These are phyloP conservation scores for Didymella sp. DNA, from an alignment of 2,329 filamentous ascomycete genomes.

Conservation along the genomic window DNA sequence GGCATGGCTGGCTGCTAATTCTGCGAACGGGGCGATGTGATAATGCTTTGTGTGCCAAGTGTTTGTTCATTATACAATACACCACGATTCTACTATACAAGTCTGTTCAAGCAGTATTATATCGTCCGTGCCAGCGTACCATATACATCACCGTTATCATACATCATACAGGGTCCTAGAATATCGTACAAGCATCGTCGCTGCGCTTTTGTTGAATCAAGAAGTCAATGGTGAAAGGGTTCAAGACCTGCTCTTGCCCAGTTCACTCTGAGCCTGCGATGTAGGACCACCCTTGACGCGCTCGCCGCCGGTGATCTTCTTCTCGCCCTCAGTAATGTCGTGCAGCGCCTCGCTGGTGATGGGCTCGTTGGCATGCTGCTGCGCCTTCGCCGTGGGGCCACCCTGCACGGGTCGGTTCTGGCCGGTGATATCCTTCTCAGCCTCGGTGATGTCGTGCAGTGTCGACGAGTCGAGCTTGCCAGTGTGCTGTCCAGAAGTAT, in stretches of 20 bases:
- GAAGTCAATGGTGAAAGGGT: background rate
- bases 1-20: constrained; percentile 54
- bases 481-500: constrained; percentile 14
- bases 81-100: constrained; percentile 6
- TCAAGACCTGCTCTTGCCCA: constrained; percentile 36
- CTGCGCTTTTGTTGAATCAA: background rate
- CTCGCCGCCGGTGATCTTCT: constrained; percentile 44
- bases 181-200: background rate
- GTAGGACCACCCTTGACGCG: constrained; percentile 43
- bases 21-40: constrained; percentile 17
- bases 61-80: constrained; percentile 9
- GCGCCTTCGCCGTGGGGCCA: constrained; percentile 41
- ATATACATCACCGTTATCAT: background rate
- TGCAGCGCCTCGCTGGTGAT: constrained; percentile 42
- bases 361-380: constrained; percentile 38
- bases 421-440: constrained; percentile 40
- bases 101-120: background rate
- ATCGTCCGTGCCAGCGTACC: background rate
- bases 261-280: constrained; percentile 42
- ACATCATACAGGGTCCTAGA: background rate
- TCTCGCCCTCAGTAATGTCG: constrained; percentile 45
- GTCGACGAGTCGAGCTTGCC: constrained; percentile 38
- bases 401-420: constrained; percentile 26
- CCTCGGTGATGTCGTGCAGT: constrained; percentile 39
- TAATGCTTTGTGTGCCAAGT: background rate